These are phyloP conservation scores for Peniophora sp. DNA, from an alignment of 1,284 basidiomycete species.

Conservation along the genomic window DNA sequence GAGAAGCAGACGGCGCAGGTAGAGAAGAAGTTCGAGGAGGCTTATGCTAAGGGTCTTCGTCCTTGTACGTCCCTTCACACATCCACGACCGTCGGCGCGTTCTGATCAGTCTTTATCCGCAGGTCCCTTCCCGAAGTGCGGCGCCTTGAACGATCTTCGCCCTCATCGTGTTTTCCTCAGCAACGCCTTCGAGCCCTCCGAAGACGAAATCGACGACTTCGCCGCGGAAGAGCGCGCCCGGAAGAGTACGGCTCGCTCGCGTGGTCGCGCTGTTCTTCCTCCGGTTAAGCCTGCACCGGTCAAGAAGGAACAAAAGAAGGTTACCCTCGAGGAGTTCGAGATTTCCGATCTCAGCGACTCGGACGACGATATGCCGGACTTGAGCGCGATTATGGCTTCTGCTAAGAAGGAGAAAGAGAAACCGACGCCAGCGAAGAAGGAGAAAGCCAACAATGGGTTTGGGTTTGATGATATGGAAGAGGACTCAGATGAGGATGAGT, in stretches of 20 bases:
- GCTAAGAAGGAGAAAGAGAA: slow-evolving; percentile 9
- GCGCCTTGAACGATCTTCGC: slow-evolving; percentile 46
- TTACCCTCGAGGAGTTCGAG: slow-evolving; percentile 13
- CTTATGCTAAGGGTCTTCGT: slow-evolving; percentile 45
- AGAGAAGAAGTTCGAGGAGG: slow-evolving; percentile 49
- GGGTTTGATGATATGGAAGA: neutral
- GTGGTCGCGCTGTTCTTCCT: too few relatives aligned
- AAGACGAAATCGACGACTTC: slow-evolving; percentile 20
- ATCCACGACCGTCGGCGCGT: neutral
- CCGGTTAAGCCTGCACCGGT: neutral
- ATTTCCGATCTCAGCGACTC: slow-evolving; percentile 20
- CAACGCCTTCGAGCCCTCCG: slow-evolving; percentile 46
- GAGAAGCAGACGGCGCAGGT: slow-evolving; percentile 45
- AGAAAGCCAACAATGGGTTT: neutral
- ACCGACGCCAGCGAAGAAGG: neutral
- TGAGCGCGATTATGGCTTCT: slow-evolving; percentile 19
- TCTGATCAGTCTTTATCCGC: neutral
- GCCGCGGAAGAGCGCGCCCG: slow-evolving; percentile 11
- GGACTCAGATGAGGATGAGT: neutral
- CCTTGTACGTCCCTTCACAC: slow-evolving; percentile 35
- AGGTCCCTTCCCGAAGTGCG: slow-evolving; percentile 45
- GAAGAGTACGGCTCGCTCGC: neutral
- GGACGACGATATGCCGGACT: slow-evolving; percentile 42
- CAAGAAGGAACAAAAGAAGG: slow-evolving; percentile 1
- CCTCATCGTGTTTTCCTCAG: slow-evolving; percentile 42